phyloP scores from a whole-genome alignment of 768 basidiomycete genomes.

The Collybia nuda region DNA sequence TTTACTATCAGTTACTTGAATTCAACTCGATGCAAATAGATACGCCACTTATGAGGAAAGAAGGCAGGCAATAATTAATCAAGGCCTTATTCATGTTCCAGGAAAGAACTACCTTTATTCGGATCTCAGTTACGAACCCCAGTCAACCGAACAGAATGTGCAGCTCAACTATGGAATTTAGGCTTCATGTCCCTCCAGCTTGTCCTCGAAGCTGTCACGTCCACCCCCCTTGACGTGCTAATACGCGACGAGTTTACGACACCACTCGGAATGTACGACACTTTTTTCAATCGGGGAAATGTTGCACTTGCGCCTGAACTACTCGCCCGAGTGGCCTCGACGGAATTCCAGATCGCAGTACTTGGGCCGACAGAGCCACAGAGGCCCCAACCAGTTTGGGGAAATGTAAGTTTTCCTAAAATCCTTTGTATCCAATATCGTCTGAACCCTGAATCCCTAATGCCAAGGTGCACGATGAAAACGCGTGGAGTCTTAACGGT shows the following conservation, averaged over 20 bases:
- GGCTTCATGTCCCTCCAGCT: constrained; percentile 26
- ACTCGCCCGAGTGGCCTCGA: constrained; percentile 12
- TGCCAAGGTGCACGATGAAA: constrained; percentile 24
- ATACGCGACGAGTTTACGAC: constrained; percentile 21
- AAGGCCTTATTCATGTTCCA: constrained; percentile 18
- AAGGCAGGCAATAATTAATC: constrained; percentile 19
- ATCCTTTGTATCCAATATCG: not conserved
- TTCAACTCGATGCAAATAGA: constrained; percentile 7
- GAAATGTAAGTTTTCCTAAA: constrained; percentile 17
- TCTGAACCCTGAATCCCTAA: not conserved
- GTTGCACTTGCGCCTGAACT: constrained; percentile 2
- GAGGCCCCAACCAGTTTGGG: constrained; percentile 25
- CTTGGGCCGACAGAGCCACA: constrained; percentile 19
- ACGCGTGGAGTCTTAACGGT: constrained; percentile 25
- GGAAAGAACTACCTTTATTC: constrained; percentile 24
- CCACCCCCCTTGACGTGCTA: constrained; percentile 19
- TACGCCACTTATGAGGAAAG: constrained; percentile 22
- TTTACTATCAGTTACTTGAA: not conserved
- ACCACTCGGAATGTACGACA: constrained; percentile 24
- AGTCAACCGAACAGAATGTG: too few species aligned
- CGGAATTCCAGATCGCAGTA: constrained; percentile 23
- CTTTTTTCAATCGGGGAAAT: constrained; percentile 24
- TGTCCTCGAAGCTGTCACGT: constrained; percentile 21
- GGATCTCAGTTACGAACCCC: constrained; percentile 20
- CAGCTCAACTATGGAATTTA: not conserved